These are phyloP conservation scores for Rhodotorula sp. DNA, from an alignment of 1,284 basidiomycete species.

Conservation along the genomic window DNA sequence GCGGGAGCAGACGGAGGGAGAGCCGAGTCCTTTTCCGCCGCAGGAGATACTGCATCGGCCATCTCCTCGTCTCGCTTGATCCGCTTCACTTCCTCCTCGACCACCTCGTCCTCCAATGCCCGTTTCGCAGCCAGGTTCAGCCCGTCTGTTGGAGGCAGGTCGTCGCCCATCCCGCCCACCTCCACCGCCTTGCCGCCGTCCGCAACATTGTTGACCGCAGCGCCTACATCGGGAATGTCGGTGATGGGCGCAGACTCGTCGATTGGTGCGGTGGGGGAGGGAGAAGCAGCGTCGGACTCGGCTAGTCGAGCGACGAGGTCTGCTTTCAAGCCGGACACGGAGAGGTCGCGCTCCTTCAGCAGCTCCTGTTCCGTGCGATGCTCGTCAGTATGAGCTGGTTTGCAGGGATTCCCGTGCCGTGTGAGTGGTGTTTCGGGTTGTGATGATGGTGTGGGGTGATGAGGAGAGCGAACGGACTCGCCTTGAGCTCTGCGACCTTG, in stretches of 20 bases:
- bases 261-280: background rate
- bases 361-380: conserved; percentile 26
- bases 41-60: background rate
- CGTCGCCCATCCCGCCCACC: background rate
- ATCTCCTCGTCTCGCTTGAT: conserved; percentile 4
- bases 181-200: background rate
- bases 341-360: conserved; percentile 26
- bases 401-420: background rate
- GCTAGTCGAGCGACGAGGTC: conserved; percentile 36
- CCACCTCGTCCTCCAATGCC: conserved; percentile 1
- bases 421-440: background rate
- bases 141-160: background rate
- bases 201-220: too few relatives aligned
- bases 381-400: background rate
- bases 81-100: conserved; percentile 20
- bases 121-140: conserved; percentile 1
- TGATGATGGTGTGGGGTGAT: background rate
- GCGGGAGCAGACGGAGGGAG: background rate
- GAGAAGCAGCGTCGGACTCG: conserved; percentile 3
- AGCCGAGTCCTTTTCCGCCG: background rate
- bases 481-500: conserved; percentile 39
- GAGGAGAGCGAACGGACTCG: background rate
- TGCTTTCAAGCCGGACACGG: conserved; percentile 40
- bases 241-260: background rate
- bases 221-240: background rate